Conservation (phyloP, 352 stramenopile species). For the Globisporangium spiculum region DNA sequence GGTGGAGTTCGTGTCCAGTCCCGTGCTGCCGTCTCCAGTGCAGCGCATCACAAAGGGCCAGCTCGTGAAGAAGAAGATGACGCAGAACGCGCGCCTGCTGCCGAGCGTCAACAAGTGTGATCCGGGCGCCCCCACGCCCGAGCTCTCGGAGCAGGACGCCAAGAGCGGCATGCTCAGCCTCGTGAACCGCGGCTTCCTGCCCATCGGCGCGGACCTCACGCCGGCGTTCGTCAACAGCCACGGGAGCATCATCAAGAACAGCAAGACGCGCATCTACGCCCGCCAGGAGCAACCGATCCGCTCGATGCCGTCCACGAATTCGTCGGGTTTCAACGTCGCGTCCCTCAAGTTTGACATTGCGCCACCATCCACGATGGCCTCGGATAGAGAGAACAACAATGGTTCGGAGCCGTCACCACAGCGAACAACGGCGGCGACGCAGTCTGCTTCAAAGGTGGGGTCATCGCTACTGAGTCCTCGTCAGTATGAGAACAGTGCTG, state of each 20-base stretch:
- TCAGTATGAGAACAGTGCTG: not conserved
- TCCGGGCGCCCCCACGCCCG: conserved; percentile 43
- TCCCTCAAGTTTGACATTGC: conserved; percentile 78
- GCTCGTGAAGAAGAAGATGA: conserved; percentile 63
- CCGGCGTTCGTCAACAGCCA: conserved; percentile 54
- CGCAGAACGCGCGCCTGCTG: conserved; percentile 47
- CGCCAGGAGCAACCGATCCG: conserved; percentile 49
- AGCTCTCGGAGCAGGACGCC: conserved; percentile 58
- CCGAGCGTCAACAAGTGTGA: conserved; percentile 73
- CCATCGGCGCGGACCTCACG: conserved; percentile 55
- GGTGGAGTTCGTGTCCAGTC: conserved; percentile 29
- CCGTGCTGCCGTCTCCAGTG: conserved; percentile 11
- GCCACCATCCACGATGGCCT: not conserved
- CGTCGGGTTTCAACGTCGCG: conserved; percentile 69
- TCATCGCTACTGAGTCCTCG: not conserved
- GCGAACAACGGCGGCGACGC: not conserved
- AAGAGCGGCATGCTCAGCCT: conserved; percentile 63
- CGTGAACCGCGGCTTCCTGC: conserved; percentile 68
- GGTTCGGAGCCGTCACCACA: conserved; percentile 3
- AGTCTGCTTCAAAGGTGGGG: not conserved
- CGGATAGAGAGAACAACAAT: not conserved
- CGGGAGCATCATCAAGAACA: conserved; percentile 54
- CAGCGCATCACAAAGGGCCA: conserved; percentile 27
- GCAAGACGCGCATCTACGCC: conserved; percentile 50
- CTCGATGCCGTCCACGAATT: conserved; percentile 50